Percentiles rank a stretch among this genome's conserved stretches.
Conservation (phyloP, 2,329 filamentous ascomycete genomes). For the Colletotrichum simmondsii region DNA sequence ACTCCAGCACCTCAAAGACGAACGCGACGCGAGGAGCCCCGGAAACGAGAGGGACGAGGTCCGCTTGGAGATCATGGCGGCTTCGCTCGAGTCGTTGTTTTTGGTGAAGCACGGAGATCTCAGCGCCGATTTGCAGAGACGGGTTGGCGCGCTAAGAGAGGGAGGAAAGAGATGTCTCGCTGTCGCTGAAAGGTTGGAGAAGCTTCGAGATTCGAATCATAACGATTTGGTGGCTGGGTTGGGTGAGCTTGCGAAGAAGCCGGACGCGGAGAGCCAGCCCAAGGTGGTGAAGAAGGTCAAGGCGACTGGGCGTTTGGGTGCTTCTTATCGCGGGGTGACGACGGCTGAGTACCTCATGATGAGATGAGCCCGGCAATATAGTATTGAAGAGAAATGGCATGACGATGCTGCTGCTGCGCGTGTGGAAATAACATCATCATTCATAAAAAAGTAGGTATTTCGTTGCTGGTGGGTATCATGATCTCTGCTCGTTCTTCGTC, state of each 20-base stretch:
- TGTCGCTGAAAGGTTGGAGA: background rate
- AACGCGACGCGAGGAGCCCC: background rate
- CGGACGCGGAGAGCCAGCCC: background rate
- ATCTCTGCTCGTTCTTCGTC: slow-evolving; percentile 40
- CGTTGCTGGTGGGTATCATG: slow-evolving; percentile 29
- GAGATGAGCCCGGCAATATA: background rate
- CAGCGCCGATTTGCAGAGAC: background rate
- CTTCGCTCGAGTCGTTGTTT: background rate
- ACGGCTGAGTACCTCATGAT: background rate
- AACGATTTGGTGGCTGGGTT: background rate
- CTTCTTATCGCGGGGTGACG: background rate
- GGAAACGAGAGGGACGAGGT: background rate
- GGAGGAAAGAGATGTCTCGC: background rate
- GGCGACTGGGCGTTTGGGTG: background rate
- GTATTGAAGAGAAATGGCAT: background rate
- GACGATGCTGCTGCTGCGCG: too few species aligned
- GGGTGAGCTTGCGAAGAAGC: background rate
- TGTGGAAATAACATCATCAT: background rate
- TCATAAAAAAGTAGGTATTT: background rate
- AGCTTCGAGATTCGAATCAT: background rate
- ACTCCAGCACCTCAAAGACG: background rate
- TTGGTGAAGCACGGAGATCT: background rate
- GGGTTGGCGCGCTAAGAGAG: background rate
- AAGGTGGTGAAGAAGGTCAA: background rate
- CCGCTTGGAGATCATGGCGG: background rate